A percentile compares a stretch with the other conserved stretches of the same genome.
Evolutionary conservation across 768 basidiomycete species (phyloP).

Genomic region (Trametes punicea): DNA sequence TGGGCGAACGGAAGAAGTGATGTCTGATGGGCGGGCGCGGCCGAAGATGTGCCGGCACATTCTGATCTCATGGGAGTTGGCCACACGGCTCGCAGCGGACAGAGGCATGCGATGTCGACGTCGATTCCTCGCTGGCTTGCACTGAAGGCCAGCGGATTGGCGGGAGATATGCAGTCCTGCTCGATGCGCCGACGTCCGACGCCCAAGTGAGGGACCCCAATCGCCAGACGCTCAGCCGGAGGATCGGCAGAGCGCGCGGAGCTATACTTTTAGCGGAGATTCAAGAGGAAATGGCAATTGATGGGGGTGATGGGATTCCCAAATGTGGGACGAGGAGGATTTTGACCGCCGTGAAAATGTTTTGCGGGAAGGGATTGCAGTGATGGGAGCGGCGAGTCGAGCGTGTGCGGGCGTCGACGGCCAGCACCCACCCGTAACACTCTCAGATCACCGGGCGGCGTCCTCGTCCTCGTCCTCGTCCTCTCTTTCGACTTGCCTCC

Average conservation of each 20-base stretch:
- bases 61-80: not conserved
- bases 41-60: slow-evolving; percentile 6
- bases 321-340: not conserved
- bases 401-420: slow-evolving; percentile 15
- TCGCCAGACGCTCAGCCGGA: not conserved
- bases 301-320: slow-evolving; percentile 7
- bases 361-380: slow-evolving; percentile 4
- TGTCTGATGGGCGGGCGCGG: slow-evolving; percentile 7
- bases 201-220: not conserved
- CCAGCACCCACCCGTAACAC: too few species aligned
- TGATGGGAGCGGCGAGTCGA: not conserved
- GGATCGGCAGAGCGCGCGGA: slow-evolving; percentile 13
- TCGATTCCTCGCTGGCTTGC: not conserved
- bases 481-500: slow-evolving; percentile 1
- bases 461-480: not conserved
- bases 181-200: not conserved
- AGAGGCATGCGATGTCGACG: too few species aligned
- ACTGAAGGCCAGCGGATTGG: not conserved
- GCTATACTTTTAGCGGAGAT: slow-evolving; percentile 7
- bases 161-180: not conserved
- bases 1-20: slow-evolving; percentile 2
- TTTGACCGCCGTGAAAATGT: slow-evolving; percentile 14
- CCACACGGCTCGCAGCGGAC: not conserved
- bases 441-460: too few species aligned
- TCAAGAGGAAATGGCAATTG: not conserved